Evolutionary conservation across 768 basidiomycete genomes (phyloP), one percentile per base, ranked within the genome.

Genomic region (Podaxis pistillaris): DNA sequence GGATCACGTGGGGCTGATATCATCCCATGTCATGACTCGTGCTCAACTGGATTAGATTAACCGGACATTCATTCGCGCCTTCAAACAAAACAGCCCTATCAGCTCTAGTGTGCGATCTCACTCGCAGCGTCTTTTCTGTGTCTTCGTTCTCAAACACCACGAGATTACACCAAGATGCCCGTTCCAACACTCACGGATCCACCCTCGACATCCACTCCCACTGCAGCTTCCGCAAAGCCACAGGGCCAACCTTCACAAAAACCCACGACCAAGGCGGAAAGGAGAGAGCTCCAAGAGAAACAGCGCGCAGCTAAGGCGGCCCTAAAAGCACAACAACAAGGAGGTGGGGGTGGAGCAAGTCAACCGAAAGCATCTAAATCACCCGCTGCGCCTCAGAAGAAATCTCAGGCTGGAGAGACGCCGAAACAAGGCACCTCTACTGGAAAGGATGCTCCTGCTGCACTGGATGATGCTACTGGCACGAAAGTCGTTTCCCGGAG

Each of bases 251-350:
- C 80, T 64, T 79, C 85, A 12, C 88, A 90, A 70, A 90, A 90
- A 69, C 81, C 83, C 46, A 88, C 90, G 85, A 85, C 90, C 30
- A 94, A 91, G 74, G 88, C 89, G 4, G 90, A 91, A 70, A 83
- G 91, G 30, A 79, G 90, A 67, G 91, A 90, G 68, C 79, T 90
- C 15, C 91, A 93, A 72, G 91, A 92, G 71, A 81, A 79, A 65
- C 90, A 94, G 69, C 81, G 91, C 57, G 91, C 91, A 9, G 89
- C 89, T n/a, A 93, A 93, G 74, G 69, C 76, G 13, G 76, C 79
- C 64, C 78, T 71, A 70, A 87, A 79, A 68, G 61, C 66, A 30
- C 67, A 68, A 53, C 65, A 66, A 40, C 68, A 66, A 40, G 67
- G 64, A 52, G 53, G 66, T 49, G 56, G 56, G 8, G 59, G 66